Conservation (phyloP, 192 early-diverging fungal genomes). For the Geranomyces variabilis region DNA sequence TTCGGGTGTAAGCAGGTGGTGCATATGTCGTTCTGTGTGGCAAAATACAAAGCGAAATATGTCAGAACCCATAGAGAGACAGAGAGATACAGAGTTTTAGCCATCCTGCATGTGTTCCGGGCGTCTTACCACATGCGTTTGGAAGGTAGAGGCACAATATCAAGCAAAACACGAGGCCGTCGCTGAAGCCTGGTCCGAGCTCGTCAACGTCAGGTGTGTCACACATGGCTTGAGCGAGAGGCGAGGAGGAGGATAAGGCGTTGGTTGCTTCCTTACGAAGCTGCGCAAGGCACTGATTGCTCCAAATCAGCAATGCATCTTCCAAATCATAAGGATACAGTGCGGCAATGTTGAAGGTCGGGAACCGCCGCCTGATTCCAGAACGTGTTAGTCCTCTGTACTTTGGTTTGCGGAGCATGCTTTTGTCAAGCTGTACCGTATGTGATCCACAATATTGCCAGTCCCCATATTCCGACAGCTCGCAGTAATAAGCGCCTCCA, state of each 20-base stretch:
- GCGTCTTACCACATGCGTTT: not conserved
- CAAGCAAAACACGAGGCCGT: slow-evolving; percentile 39
- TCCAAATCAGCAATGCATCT: slow-evolving; percentile 55
- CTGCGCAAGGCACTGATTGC: slow-evolving; percentile 42
- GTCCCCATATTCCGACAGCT: slow-evolving; percentile 14
- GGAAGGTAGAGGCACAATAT: slow-evolving; percentile 37
- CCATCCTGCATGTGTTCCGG: too few relatives aligned
- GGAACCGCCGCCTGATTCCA: slow-evolving; percentile 16
- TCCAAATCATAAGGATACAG: slow-evolving; percentile 56
- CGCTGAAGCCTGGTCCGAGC: slow-evolving; percentile 36
- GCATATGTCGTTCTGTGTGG: not conserved
- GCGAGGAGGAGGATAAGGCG: not conserved
- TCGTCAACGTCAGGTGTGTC: slow-evolving; percentile 30
- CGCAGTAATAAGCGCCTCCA: slow-evolving; percentile 45
- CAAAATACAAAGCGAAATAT: not conserved
- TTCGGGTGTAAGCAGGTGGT: not conserved
- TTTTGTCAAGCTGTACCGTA: slow-evolving; percentile 21
- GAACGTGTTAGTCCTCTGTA: not conserved
- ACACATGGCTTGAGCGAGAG: not conserved
- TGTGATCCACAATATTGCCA: slow-evolving; percentile 36
- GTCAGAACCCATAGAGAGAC: too few relatives aligned
- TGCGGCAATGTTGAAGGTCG: slow-evolving; percentile 18
- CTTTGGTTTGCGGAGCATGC: not conserved
- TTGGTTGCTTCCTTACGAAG: not conserved
- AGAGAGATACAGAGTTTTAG: too few relatives aligned